Conservation (phyloP, 768 basidiomycete species). For the Tulasnella sp. region DNA sequence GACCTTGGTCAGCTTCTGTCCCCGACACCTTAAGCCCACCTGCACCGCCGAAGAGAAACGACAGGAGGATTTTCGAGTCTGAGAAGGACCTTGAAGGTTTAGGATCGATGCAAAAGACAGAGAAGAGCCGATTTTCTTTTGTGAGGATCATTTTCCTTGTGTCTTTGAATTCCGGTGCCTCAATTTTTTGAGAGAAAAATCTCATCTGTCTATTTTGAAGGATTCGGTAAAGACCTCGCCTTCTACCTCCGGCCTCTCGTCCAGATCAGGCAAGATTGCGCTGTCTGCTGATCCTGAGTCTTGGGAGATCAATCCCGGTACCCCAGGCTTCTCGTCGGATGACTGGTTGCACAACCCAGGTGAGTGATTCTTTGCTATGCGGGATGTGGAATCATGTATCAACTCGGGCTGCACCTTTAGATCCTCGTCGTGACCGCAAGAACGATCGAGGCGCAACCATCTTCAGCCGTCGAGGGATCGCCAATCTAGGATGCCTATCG, state of each 20-base stretch:
- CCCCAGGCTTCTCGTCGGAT: slow-evolving; percentile 12
- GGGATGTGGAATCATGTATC: not conserved
- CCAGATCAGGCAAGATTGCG: not conserved
- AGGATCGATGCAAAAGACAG: no score
- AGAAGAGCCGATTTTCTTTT: no score
- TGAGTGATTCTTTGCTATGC: not conserved
- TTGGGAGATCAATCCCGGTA: slow-evolving; percentile 19
- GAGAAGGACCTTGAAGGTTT: no score
- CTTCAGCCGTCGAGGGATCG: slow-evolving; percentile 29
- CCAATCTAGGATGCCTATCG: slow-evolving; percentile 30
- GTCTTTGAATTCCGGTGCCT: no score
- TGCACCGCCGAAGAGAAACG: no score
- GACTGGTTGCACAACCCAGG: slow-evolving; percentile 18
- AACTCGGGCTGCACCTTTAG: not conserved
- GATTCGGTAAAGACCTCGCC: no score
- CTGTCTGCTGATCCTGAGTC: slow-evolving; percentile 15
- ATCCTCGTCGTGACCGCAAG: slow-evolving; percentile 20
- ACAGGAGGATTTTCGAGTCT: no score
- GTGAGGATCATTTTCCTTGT: no score
- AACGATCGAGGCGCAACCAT: slow-evolving; percentile 28
- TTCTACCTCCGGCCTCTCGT: not conserved
- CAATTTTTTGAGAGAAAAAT: no score
- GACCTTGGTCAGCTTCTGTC: no score
- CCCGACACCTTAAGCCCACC: no score
- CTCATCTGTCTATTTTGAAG: no score